A percentile compares a stretch with the other conserved stretches of the same genome.
phyloP scores from a whole-genome alignment of 805 yeast genomes.

The Kluyveromyces dobzhanskii region DNA sequence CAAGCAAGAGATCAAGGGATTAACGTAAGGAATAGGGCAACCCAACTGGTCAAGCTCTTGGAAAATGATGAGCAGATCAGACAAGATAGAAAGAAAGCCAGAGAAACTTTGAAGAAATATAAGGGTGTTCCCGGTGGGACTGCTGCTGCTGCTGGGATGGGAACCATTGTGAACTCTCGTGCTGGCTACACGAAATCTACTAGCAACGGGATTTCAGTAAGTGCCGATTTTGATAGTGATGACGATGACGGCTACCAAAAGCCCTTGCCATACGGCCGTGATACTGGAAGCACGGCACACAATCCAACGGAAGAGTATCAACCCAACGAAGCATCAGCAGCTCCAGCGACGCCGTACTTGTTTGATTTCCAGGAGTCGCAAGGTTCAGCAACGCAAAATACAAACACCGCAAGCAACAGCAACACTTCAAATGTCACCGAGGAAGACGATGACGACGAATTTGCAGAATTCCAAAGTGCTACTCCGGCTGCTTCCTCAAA shows the following conservation, averaged over 20 bases:
- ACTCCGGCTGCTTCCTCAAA: constrained; percentile 34
- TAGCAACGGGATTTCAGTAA: constrained; percentile 25
- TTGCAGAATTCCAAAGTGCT: constrained; percentile 72
- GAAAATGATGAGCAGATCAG: constrained; percentile 72
- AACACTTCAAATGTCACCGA: constrained; percentile 10
- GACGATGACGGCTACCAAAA: constrained; percentile 35
- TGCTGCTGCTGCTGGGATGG: constrained; percentile 20
- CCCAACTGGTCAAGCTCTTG: constrained; percentile 60
- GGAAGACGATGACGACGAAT: constrained; percentile 63
- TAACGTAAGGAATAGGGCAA: constrained; percentile 86
- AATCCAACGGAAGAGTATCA: constrained; percentile 56
- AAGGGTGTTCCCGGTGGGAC: constrained; percentile 68
- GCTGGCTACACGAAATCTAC: constrained; percentile 22
- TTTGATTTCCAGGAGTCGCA: constrained; percentile 30
- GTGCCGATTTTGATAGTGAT: constrained; percentile 37
- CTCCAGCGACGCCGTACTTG: constrained; percentile 26
- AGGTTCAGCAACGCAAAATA: background rate
- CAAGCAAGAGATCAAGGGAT: constrained; percentile 95
- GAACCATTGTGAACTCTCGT: constrained; percentile 18
- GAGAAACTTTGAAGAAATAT: constrained; percentile 74
- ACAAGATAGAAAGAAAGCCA: constrained; percentile 83
- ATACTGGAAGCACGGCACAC: background rate
- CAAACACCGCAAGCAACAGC: no score
- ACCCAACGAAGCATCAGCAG: constrained; percentile 25
- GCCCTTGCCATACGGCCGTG: constrained; percentile 2